phyloP scores from a whole-genome alignment of 768 basidiomycete species.

The Leucosporidium yakuticum region DNA sequence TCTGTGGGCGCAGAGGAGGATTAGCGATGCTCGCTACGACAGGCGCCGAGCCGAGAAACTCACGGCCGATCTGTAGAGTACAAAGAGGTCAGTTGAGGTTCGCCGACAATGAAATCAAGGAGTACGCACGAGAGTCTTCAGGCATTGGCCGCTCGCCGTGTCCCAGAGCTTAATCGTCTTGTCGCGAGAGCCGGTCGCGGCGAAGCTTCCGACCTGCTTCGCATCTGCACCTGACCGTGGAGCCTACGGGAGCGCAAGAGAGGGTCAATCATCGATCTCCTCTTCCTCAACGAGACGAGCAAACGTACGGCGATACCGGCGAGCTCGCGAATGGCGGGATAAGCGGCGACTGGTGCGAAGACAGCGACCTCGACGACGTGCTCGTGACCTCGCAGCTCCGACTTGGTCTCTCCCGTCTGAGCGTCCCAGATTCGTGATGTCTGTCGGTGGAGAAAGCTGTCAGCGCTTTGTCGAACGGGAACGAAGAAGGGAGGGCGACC shows the following conservation, averaged over 20 bases:
- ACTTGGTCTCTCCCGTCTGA: constrained; percentile 65
- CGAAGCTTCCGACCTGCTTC: constrained; percentile 50
- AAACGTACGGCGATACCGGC: constrained; percentile 55
- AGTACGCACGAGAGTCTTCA: constrained; percentile 62
- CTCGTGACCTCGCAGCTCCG: constrained; percentile 79
- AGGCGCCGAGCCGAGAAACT: not conserved
- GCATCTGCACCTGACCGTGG: constrained; percentile 50
- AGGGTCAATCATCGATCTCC: not conserved
- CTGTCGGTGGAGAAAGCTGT: constrained; percentile 45
- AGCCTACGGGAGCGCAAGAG: constrained; percentile 40
- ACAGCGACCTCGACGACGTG: constrained; percentile 75
- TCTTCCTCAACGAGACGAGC: not conserved
- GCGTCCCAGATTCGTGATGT: constrained; percentile 73
- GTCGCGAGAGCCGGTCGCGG: constrained; percentile 80
- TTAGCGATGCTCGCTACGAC: constrained; percentile 50
- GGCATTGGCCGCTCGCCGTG: constrained; percentile 67
- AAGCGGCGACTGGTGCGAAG: constrained; percentile 71
- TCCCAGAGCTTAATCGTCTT: constrained; percentile 93
- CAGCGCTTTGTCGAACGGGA: not conserved
- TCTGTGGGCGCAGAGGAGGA: constrained; percentile 45
- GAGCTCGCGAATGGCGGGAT: constrained; percentile 69
- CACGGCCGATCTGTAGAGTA: constrained; percentile 11
- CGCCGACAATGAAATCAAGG: not conserved
- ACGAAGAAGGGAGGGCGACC: constrained; percentile 33
- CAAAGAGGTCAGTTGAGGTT: not conserved